A percentile compares a stretch with the other conserved stretches of the same genome.
Evolutionary conservation across 176 grass and related monocot genomes (phyloP).

Genomic region (Poa pratensis): DNA sequence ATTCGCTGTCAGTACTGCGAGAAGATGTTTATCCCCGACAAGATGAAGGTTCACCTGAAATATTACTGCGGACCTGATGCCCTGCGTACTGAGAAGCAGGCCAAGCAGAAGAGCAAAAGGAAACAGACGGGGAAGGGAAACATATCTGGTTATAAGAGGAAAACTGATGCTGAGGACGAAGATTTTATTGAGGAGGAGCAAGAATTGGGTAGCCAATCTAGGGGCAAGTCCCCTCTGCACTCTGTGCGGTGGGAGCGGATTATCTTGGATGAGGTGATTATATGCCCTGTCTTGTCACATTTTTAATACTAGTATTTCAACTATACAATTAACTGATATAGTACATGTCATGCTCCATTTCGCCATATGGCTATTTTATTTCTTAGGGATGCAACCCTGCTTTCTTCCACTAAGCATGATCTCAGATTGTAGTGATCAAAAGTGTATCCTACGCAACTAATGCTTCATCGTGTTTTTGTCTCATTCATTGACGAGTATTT

Average conservation of each 20-base stretch:
- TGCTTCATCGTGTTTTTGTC: neutral
- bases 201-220: conserved; percentile 9
- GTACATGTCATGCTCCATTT: neutral
- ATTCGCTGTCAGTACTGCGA: conserved; percentile 62
- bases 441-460: neutral
- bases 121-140: conserved; percentile 23
- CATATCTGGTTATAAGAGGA: neutral
- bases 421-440: neutral
- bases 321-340: neutral
- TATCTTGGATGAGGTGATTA: conserved; percentile 91
- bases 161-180: conserved; percentile 14
- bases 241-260: conserved; percentile 83
- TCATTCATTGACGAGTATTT: neutral
- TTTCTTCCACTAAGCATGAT: conserved; percentile 18
- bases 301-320: neutral
- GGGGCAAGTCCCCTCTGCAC: conserved; percentile 71
- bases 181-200: conserved; percentile 28
- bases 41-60: conserved; percentile 59
- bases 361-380: neutral
- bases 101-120: conserved; percentile 75
- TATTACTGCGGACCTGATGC: conserved; percentile 88
- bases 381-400: neutral
- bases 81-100: conserved; percentile 74
- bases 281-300: conserved; percentile 1
- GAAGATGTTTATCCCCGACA: conserved; percentile 51